phyloP scores from a whole-genome alignment of 495 filamentous ascomycete genomes.

The Penicillium coprophilum region DNA sequence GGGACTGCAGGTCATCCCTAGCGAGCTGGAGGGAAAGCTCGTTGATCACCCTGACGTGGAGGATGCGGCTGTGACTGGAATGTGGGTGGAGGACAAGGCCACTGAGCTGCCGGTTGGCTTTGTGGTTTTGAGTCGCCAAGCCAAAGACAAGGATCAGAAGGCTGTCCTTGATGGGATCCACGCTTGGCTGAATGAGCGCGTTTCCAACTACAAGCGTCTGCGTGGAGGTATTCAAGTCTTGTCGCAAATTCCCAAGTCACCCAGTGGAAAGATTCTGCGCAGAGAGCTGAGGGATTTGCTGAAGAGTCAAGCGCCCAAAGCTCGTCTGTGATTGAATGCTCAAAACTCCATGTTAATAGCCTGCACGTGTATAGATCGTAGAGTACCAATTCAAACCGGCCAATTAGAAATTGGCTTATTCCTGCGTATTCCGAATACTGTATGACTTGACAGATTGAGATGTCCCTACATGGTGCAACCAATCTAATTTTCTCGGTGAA shows the following conservation, averaged over 20 bases:
- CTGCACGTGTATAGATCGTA: not conserved
- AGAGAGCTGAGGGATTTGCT: conserved; percentile 51
- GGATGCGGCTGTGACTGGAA: conserved; percentile 69
- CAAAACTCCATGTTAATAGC: not conserved
- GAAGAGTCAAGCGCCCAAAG: conserved; percentile 21
- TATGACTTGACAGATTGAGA: not conserved
- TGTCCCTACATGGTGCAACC: not conserved
- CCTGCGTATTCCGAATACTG: not conserved
- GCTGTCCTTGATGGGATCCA: conserved; percentile 25
- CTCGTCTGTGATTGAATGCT: conserved; percentile 13
- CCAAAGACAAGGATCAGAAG: conserved; percentile 36
- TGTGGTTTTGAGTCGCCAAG: conserved; percentile 50
- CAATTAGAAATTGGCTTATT: not conserved
- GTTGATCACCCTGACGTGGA: conserved; percentile 63
- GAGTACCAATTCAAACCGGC: conserved; percentile 2
- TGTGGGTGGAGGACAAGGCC: conserved; percentile 58
- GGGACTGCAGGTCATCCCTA: conserved; percentile 75
- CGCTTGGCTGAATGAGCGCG: conserved; percentile 47
- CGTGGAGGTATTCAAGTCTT: conserved; percentile 74
- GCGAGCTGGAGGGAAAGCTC: conserved; percentile 72
- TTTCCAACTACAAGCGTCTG: conserved; percentile 66
- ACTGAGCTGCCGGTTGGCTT: conserved; percentile 79
- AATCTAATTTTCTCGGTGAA: not conserved
- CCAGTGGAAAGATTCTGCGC: conserved; percentile 77
- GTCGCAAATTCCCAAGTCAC: conserved; percentile 72